Evolutionary conservation across 2,329 filamentous ascomycete species (phyloP).

Genomic region (Diaporthe sp.): DNA sequence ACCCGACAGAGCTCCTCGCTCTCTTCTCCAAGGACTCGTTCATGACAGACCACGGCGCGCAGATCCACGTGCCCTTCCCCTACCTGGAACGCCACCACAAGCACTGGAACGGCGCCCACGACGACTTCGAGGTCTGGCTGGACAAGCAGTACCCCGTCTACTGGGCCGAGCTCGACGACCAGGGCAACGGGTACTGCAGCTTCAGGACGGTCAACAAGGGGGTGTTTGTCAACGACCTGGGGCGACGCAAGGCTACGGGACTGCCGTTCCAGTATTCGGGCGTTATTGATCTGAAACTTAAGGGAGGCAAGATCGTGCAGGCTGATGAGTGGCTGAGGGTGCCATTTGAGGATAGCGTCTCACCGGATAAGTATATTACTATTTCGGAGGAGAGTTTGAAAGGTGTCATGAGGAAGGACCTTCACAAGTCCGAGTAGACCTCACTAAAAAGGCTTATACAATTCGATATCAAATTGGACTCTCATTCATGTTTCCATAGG

Average conservation of each 20-base stretch:
- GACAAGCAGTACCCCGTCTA: slow-evolving; percentile 28
- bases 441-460: too few relatives aligned
- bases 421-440: background rate
- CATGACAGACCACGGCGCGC: slow-evolving; percentile 26
- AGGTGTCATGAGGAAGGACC: slow-evolving; percentile 20
- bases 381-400: slow-evolving; percentile 25
- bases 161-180: slow-evolving; percentile 27
- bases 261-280: slow-evolving; percentile 31
- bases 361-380: slow-evolving; percentile 21
- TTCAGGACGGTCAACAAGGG: slow-evolving; percentile 31
- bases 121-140: slow-evolving; percentile 19
- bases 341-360: slow-evolving; percentile 33
- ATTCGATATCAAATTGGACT: background rate
- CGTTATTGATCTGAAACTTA: slow-evolving; percentile 22
- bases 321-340: slow-evolving; percentile 32
- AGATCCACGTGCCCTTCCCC: slow-evolving; percentile 9
- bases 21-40: slow-evolving; percentile 26
- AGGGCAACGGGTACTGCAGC: slow-evolving; percentile 15
- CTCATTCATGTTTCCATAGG: background rate
- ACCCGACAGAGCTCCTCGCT: background rate
- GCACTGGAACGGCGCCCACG: slow-evolving; percentile 29
- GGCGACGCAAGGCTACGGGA: slow-evolving; percentile 30
- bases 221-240: slow-evolving; percentile 31
- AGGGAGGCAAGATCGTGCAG: slow-evolving; percentile 25
- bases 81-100: slow-evolving; percentile 29